Percentiles rank a stretch among this genome's conserved stretches.
phyloP scores from a whole-genome alignment of 176 grass and related monocot species.

The Paspalum notatum region DNA sequence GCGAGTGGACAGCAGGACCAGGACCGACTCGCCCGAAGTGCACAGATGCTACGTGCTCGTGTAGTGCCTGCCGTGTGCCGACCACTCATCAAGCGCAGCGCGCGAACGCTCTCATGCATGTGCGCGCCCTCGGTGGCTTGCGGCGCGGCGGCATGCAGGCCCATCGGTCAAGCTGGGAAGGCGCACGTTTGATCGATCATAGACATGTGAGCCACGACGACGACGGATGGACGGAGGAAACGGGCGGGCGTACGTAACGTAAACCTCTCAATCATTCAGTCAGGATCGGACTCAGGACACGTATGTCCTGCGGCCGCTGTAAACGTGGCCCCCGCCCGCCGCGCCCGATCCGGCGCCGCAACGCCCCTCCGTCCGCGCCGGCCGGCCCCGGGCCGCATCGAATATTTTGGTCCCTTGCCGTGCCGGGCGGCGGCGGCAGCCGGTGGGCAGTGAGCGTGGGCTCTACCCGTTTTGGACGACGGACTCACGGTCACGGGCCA shows the following conservation, averaged over 20 bases:
- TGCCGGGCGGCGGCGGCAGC: no score
- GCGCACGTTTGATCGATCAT: neutral
- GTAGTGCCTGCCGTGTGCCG: neutral
- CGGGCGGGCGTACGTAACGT: neutral
- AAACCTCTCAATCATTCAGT: slow-evolving; percentile 40
- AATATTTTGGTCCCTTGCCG: slow-evolving; percentile 1
- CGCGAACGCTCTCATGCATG: slow-evolving; percentile 5
- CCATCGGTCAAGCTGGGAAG: neutral
- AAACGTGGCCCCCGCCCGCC: slow-evolving; percentile 25
- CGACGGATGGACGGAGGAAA: neutral
- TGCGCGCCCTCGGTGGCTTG: neutral
- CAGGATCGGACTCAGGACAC: slow-evolving; percentile 33
- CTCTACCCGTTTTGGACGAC: neutral
- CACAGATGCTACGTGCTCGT: neutral
- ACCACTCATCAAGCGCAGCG: neutral
- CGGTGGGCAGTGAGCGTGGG: no score
- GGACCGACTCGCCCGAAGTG: neutral
- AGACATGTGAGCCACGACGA: neutral
- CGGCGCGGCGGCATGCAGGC: slow-evolving; percentile 4
- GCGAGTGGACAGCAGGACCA: neutral
- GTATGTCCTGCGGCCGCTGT: slow-evolving; percentile 41
- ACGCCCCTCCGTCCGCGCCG: neutral
- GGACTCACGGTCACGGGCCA: slow-evolving; percentile 18
- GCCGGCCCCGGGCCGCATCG: neutral
- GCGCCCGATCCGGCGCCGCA: slow-evolving; percentile 31